A percentile compares a stretch with the other conserved stretches of the same genome.
Conservation (phyloP, 805 yeast genomes). For the Cyberlindnera americana region DNA sequence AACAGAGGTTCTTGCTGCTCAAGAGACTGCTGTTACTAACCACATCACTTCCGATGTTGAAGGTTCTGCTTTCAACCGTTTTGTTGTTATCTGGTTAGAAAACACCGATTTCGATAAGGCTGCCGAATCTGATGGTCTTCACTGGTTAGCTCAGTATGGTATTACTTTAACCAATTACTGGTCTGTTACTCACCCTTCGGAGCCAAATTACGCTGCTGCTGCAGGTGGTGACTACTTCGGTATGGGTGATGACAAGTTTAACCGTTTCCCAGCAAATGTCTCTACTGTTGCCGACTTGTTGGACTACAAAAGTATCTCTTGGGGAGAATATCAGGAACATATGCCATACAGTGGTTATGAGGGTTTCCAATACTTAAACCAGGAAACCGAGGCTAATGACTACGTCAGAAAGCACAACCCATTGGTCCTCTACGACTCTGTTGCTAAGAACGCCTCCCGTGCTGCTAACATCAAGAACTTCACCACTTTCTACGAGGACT, state of each 20-base stretch:
- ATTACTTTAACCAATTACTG: slow-evolving; percentile 47
- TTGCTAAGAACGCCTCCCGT: slow-evolving; percentile 35
- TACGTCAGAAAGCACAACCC: slow-evolving; percentile 55
- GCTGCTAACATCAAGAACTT: slow-evolving; percentile 44
- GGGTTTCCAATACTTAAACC: slow-evolving; percentile 44
- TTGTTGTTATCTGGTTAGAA: slow-evolving; percentile 46
- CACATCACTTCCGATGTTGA: slow-evolving; percentile 33
- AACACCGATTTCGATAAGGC: slow-evolving; percentile 52
- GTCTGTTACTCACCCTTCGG: slow-evolving; percentile 50
- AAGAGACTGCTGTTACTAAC: slow-evolving; percentile 19
- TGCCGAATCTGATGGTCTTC: slow-evolving; percentile 39
- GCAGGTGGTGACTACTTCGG: slow-evolving; percentile 51
- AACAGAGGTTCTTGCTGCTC: slow-evolving; percentile 8
- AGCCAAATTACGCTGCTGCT: slow-evolving; percentile 43
- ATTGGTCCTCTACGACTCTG: slow-evolving; percentile 39
- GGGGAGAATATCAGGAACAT: slow-evolving; percentile 54
- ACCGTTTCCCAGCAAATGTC: slow-evolving; percentile 41
- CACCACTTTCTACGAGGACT: slow-evolving; percentile 40
- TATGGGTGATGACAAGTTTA: slow-evolving; percentile 43
- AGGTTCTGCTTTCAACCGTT: slow-evolving; percentile 39
- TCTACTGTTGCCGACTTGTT: slow-evolving; percentile 44
- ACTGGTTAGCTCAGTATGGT: slow-evolving; percentile 42
- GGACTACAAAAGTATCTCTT: slow-evolving; percentile 40
- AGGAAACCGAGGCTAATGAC: slow-evolving; percentile 40
- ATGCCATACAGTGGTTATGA: slow-evolving; percentile 49